These are phyloP conservation scores for Protomyces gravidus DNA, from an alignment of 1,139 yeast species.

Conservation along the genomic window DNA sequence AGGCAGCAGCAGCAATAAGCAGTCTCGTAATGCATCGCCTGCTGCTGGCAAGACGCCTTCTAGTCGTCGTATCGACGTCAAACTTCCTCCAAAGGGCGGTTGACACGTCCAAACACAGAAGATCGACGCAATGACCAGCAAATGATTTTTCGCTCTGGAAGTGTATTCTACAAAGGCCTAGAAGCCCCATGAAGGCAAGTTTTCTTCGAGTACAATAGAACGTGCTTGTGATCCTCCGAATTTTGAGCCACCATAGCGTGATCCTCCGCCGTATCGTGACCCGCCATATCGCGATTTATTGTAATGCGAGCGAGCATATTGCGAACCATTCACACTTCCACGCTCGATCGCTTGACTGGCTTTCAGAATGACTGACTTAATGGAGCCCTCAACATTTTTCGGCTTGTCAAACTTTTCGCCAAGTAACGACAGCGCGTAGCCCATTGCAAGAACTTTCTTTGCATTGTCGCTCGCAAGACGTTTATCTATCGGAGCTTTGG, in stretches of 20 bases:
- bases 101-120: no score
- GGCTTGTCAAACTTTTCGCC: slow-evolving; percentile 26
- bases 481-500: neutral
- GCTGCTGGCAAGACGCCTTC: neutral
- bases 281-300: slow-evolving; percentile 21
- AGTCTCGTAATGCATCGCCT: neutral
- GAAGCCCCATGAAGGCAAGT: slow-evolving; percentile 23
- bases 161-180: slow-evolving; percentile 1
- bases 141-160: no score
- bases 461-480: slow-evolving; percentile 12
- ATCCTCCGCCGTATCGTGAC: slow-evolving; percentile 10
- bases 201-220: slow-evolving; percentile 21
- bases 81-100: neutral
- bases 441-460: slow-evolving; percentile 14
- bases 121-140: no score
- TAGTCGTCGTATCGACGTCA: neutral
- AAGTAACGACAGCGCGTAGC: slow-evolving; percentile 16
- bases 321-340: slow-evolving; percentile 3
- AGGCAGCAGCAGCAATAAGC: neutral
- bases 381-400: slow-evolving; percentile 17
- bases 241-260: slow-evolving; percentile 22
- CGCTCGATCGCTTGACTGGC: slow-evolving; percentile 25
- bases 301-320: slow-evolving; percentile 21
- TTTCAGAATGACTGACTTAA: slow-evolving; percentile 19
- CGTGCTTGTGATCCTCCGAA: slow-evolving; percentile 26